Percentiles rank a stretch among this genome's conserved stretches.
Conservation (phyloP, 345 rosid genomes). For the Nasturtium officinale region DNA sequence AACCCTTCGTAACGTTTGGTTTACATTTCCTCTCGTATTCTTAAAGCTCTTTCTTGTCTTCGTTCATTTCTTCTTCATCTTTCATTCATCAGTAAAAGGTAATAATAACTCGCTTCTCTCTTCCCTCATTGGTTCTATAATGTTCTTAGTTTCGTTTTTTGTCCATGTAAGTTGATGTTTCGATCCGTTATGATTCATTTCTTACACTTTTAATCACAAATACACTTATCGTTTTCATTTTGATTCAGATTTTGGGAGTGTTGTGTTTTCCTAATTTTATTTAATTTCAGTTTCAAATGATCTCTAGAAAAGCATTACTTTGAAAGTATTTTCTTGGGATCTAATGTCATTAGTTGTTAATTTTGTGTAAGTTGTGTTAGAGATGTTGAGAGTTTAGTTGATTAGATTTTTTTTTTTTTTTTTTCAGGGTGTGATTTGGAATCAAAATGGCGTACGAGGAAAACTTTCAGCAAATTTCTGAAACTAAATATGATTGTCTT, state of each 20-base stretch:
- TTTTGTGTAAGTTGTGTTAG: conserved; percentile 1
- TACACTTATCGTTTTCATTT: conserved; percentile 3
- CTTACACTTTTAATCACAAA: neutral
- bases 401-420: neutral
- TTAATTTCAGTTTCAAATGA: neutral
- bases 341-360: neutral
- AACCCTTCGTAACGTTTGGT: conserved; percentile 25
- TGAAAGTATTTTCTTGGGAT: neutral
- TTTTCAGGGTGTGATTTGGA: conserved; percentile 28
- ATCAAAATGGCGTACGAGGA: conserved; percentile 49
- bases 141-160: neutral
- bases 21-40: conserved; percentile 2
- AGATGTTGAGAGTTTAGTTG: conserved; percentile 16
- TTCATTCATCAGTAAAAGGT: conserved; percentile 8
- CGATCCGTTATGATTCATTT: neutral
- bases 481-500: conserved; percentile 55
- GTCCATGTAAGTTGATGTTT: neutral
- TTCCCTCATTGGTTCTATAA: conserved; percentile 1
- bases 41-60: neutral
- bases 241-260: neutral
- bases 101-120: neutral
- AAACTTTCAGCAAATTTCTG: conserved; percentile 29
- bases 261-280: neutral
- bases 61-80: neutral
- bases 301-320: neutral